Evolutionary conservation across 805 yeast species (phyloP), one percentile per base, ranked within the genome.

Genomic region (Blastobotrys mokoenaii): DNA sequence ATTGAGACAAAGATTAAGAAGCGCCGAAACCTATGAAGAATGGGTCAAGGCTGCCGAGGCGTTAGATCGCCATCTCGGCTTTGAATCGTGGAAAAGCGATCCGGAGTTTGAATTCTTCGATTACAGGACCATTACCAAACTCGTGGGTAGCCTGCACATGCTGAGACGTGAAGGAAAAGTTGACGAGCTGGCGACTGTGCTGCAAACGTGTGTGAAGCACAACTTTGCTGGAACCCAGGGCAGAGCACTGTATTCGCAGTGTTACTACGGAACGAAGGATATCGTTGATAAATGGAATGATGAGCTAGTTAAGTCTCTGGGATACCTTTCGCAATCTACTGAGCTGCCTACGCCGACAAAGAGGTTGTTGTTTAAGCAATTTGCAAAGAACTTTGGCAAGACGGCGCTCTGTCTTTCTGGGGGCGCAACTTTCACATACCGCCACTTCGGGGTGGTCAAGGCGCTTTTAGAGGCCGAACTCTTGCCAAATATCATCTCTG

Each of bases 181-280:
- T 27, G 73, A 73, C 15, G 79, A 76, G 40, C 58, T 82, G 29
- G 67, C 77, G 65, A 60, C 74, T 10, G 63, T 79, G 6, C 62
- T 84, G 30, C 86, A 80, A 51, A 78, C 78, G 2, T 82, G 89
- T 53, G 61, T 84, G 20, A 81, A 80, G 57, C 70, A 77, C 43
- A 84, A 84, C 56, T 84, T 83, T 65, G 88, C 87, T 2, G 93
- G 93, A 1, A 79, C 79, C 2, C 90, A 83, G 58, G 82, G 82
- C 55, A 74, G 84, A 30, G 70, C 74, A 46, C 66, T 84, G 20
- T 84, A 83, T 56, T 78, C 86, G 3, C 88, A 83, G 61, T 68
- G 84, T 39, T 81, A 83, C 59, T 82, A 76, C 56, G 93, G 93
- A 9, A 82, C 94, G 0, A 84, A 84, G 57, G 56, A 66, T 7